Evolutionary conservation across 2,329 filamentous ascomycete genomes (phyloP).

Genomic region (Fusarium duplospermum): DNA sequence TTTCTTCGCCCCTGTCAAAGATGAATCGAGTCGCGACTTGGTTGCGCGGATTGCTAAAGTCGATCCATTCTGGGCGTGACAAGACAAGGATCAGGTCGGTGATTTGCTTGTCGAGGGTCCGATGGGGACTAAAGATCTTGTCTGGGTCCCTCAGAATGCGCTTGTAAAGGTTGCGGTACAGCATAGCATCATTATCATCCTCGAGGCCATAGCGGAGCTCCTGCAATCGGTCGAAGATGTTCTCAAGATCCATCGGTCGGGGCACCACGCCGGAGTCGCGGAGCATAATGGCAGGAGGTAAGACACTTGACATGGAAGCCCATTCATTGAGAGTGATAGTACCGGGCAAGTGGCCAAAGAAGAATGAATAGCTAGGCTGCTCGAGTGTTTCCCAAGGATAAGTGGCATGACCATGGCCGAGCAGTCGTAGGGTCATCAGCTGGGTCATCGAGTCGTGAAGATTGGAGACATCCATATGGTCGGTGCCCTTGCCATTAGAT

Average conservation of each 20-base stretch:
- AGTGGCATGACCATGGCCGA: conserved; percentile 55
- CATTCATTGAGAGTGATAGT: conserved; percentile 80
- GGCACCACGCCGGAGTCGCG: conserved; percentile 68
- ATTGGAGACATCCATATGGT: conserved; percentile 60
- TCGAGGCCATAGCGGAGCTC: conserved; percentile 68
- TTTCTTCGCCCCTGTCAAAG: conserved; percentile 67
- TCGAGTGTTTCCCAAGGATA: conserved; percentile 78
- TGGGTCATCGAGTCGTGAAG: conserved; percentile 67
- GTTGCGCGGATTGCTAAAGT: conserved; percentile 76
- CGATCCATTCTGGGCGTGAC: conserved; percentile 77
- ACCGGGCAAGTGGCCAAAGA: conserved; percentile 73
- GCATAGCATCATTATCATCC: conserved; percentile 67
- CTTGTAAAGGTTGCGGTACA: conserved; percentile 74
- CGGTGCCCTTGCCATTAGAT: conserved; percentile 51
- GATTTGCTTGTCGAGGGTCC: conserved; percentile 76
- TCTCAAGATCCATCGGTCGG: conserved; percentile 69
- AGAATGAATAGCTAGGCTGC: conserved; percentile 77
- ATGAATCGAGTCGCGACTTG: conserved; percentile 81
- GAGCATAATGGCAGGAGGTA: conserved; percentile 67
- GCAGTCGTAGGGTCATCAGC: conserved; percentile 66
- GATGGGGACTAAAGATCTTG: conserved; percentile 69
- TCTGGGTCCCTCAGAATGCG: conserved; percentile 76
- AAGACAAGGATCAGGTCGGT: conserved; percentile 77
- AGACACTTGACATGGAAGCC: conserved; percentile 67
- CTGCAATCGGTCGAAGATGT: conserved; percentile 68